Conservation (phyloP, 1,284 basidiomycete genomes). For the Ceratobasidium theobromae region DNA sequence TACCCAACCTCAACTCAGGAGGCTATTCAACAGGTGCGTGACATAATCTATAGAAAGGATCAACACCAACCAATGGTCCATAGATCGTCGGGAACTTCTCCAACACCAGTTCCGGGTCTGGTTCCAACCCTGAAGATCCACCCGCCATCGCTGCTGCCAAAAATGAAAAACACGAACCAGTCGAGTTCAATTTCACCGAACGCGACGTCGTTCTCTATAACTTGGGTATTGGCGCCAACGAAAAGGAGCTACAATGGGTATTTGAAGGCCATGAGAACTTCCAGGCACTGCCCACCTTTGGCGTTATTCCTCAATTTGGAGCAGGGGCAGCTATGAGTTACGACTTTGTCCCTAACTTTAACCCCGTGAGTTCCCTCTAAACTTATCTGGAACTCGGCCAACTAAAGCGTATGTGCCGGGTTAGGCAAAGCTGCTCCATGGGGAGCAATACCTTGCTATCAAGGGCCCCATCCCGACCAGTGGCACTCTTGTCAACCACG, state of each 20-base stretch:
- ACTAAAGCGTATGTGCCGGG: slow-evolving; percentile 30
- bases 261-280: slow-evolving; percentile 92
- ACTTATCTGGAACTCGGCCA: neutral
- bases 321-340: slow-evolving; percentile 64
- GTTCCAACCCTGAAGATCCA: slow-evolving; percentile 68
- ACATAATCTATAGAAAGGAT: neutral
- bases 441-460: slow-evolving; percentile 94
- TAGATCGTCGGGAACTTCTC: slow-evolving; percentile 80
- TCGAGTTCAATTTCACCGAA: slow-evolving; percentile 77
- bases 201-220: slow-evolving; percentile 96
- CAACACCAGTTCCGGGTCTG: slow-evolving; percentile 50
- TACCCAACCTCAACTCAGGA: slow-evolving; percentile 73
- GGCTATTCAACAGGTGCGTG: slow-evolving; percentile 64
- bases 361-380: slow-evolving; percentile 59
- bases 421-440: slow-evolving; percentile 93
- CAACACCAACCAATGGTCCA: neutral
- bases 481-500: slow-evolving; percentile 78
- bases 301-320: slow-evolving; percentile 91
- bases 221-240: slow-evolving; percentile 92
- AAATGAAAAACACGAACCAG: slow-evolving; percentile 55
- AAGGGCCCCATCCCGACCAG: slow-evolving; percentile 85
- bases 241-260: slow-evolving; percentile 87
- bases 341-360: slow-evolving; percentile 93
- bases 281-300: slow-evolving; percentile 87
- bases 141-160: slow-evolving; percentile 84